These are phyloP conservation scores for Talaromyces adpressus DNA, from an alignment of 495 filamentous ascomycete species.

Conservation along the genomic window DNA sequence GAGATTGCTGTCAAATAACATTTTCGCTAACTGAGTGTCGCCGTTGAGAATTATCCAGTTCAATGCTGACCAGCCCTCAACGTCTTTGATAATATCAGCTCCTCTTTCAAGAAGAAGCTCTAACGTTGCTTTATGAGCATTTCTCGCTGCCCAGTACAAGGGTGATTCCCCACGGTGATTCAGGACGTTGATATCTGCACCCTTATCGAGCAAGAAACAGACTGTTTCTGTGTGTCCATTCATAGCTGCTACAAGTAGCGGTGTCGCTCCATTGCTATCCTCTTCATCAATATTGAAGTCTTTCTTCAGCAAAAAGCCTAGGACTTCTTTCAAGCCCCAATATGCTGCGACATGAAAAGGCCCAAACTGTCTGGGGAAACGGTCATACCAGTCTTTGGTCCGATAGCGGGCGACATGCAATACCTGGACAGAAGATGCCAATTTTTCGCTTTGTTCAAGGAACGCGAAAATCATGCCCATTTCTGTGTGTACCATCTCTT, in stretches of 20 bases:
- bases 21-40: neutral
- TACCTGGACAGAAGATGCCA: neutral
- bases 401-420: neutral
- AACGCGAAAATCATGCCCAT: neutral
- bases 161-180: neutral
- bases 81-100: neutral
- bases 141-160: neutral
- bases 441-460: neutral
- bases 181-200: neutral
- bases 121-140: neutral
- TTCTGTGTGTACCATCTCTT: neutral
- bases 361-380: neutral
- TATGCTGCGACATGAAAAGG: neutral
- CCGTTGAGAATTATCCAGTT: neutral
- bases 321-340: neutral
- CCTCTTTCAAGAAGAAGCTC: neutral
- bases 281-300: neutral
- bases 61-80: neutral
- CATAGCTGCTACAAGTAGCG: neutral
- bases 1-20: neutral
- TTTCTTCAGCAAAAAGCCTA: neutral
- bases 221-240: neutral
- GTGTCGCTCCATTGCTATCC: neutral
- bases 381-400: neutral
- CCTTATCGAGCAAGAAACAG: neutral